Base-by-base conservation (phyloP, 2,329 filamentous ascomycete genomes). In the Bimuria novae-zelandiae region DNA sequence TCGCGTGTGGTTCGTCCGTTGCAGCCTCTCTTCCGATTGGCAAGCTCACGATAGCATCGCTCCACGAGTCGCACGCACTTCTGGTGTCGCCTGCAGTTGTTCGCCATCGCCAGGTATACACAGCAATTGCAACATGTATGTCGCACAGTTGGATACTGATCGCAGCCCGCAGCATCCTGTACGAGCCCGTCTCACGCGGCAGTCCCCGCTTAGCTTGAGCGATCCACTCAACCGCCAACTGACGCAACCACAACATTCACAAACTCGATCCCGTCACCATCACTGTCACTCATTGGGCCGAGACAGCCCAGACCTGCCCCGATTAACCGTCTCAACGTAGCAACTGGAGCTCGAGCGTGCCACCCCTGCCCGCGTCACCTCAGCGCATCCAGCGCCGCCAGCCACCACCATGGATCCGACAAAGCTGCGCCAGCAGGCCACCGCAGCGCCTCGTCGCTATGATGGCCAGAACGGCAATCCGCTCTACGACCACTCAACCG, bases 381-480 rank as follows among this genome's bases (percentile, higher is more conserved):
- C 55, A 62, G 66, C 67, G 60, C 64, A 52, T 17, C 67, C 68
- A 55, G 52, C 55, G 51, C 57, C 55, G 27, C 27, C 41, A 44
- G 27, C 41, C 41, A 59, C 53, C n/a, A n/a, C n/a, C 62, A 75
- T 75, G 72, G 72, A 75, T 49, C 69, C 71, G 52, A 60, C 70
- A 48, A 70, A 73, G 59, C 68, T 70, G 67, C 72, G 65, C 65
- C 70, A 69, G 52, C 32, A 36, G 32, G 61, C 63, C 45, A 64
- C 69, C 30, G 70, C 70, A 33, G 71, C 60, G 48, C 75, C 68
- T 52, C 77, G 59, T 68, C 76, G 74, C 60, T 81, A 81, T 56
- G 79, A 81, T 56, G 79, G 79, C 32, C 74, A 76, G 65, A 76
- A 79, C 55, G 79, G 79, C 42, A 76, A 77, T 54, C 78, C 77